Evolutionary conservation across 164 flowering plant genomes (phyloP).

Genomic region (Nymphaea thermarum): DNA sequence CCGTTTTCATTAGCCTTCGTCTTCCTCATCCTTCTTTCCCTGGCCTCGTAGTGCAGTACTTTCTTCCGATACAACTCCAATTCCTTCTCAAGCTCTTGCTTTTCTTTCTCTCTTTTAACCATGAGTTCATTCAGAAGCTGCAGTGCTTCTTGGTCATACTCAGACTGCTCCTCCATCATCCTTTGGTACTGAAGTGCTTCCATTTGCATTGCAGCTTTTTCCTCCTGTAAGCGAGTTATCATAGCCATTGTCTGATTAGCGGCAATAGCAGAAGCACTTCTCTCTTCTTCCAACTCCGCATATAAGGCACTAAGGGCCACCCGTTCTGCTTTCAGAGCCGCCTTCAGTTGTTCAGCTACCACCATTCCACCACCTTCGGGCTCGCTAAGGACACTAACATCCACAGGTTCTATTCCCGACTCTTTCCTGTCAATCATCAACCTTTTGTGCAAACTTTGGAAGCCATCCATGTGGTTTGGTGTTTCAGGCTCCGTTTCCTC

Average conservation of each 20-base stretch:
- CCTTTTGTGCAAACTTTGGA: constrained; percentile 20
- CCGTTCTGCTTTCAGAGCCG: constrained; percentile 41
- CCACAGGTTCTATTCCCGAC: constrained; percentile 17
- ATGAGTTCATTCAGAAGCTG: constrained; percentile 44
- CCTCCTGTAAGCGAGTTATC: constrained; percentile 80
- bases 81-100: constrained; percentile 45
- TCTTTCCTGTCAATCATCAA: constrained; percentile 32
- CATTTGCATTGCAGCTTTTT: constrained; percentile 82
- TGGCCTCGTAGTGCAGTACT: constrained; percentile 10
- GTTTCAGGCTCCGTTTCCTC: constrained; percentile 40
- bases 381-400: constrained; percentile 20
- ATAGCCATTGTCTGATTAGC: constrained; percentile 90
- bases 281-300: constrained; percentile 76
- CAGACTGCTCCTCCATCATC: constrained; percentile 94
- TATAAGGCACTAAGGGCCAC: constrained; percentile 42
- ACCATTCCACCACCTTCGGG: constrained; percentile 31
- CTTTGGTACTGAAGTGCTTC: constrained; percentile 87
- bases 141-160: constrained; percentile 69
- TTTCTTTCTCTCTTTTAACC: constrained; percentile 44
- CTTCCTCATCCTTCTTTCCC: constrained; percentile 12
- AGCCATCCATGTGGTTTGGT: constrained; percentile 36
- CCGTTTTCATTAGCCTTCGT: constrained; percentile 11
- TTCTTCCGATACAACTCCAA: constrained; percentile 31
- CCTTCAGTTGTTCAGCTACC: constrained; percentile 26
- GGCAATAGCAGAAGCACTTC: constrained; percentile 73